Evolutionary conservation across 345 rosid genomes (phyloP).

Genomic region (Eucalyptus caleyi): DNA sequence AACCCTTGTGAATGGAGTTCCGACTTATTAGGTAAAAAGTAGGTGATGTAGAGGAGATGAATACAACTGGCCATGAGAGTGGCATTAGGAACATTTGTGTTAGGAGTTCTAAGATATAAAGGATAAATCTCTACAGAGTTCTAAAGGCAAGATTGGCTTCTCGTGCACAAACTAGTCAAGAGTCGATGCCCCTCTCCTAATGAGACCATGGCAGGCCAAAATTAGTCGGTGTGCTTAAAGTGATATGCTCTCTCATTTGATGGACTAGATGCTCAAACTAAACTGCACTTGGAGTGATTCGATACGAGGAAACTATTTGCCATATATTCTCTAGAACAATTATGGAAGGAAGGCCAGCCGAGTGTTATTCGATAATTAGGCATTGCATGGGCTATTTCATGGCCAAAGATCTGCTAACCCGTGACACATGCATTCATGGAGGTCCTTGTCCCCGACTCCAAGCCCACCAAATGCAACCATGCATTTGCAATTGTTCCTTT

Average conservation of each 20-base stretch:
- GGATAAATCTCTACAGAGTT: background rate
- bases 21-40: too few species aligned
- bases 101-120: background rate
- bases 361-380: too few species aligned
- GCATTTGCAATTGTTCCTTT: background rate
- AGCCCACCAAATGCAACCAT: background rate
- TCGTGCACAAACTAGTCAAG: background rate
- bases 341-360: background rate
- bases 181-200: too few species aligned
- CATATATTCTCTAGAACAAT: too few species aligned
- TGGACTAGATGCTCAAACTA: background rate
- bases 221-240: background rate
- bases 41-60: too few species aligned
- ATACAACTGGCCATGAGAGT: too few species aligned
- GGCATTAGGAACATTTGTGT: fast-evolving
- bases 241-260: fast-evolving
- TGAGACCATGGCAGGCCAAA: too few species aligned
- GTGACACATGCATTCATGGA: background rate
- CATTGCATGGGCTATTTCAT: too few species aligned
- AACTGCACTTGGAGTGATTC: fast-evolving
- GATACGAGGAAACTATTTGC: too few species aligned
- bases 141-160: fast-evolving
- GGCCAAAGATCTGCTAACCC: background rate
- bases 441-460: background rate
- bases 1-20: too few species aligned